Evolutionary conservation across 106 monocot genomes (phyloP).

Genomic region (Allium fistulosum): DNA sequence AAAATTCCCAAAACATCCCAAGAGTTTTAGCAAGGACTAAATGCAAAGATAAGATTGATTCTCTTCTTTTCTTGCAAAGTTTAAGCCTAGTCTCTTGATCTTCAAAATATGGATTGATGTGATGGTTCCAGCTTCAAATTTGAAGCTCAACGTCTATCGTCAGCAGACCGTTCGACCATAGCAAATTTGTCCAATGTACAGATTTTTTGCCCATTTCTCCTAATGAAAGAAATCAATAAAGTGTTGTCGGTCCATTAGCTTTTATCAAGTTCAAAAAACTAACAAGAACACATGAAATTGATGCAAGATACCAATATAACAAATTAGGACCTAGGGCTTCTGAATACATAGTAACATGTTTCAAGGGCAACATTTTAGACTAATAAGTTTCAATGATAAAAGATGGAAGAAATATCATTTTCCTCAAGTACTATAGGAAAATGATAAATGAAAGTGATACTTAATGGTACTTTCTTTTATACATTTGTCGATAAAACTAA

Average conservation of each 20-base stretch:
- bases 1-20: too few species aligned
- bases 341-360: not conserved
- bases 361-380: not conserved
- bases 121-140: not conserved
- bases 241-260: not conserved
- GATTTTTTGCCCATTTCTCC: slow-evolving; percentile 16
- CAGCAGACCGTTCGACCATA: slow-evolving; percentile 12
- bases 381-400: not conserved
- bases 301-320: not conserved
- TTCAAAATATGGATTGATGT: not conserved
- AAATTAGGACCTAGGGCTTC: not conserved
- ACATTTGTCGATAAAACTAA: too few species aligned
- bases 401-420: too few species aligned
- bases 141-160: not conserved
- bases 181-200: slow-evolving; percentile 9
- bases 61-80: not conserved
- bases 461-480: too few species aligned
- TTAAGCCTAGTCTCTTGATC: not conserved
- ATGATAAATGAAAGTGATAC: too few species aligned
- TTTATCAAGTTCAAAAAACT: not conserved
- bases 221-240: not conserved
- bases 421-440: too few species aligned
- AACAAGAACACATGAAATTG: not conserved
- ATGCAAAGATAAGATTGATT: too few species aligned
- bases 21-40: too few species aligned